Percentiles rank a stretch among this genome's conserved stretches.
Evolutionary conservation across 2,329 filamentous ascomycete genomes (phyloP).

Genomic region (Calonectria pteridis): DNA sequence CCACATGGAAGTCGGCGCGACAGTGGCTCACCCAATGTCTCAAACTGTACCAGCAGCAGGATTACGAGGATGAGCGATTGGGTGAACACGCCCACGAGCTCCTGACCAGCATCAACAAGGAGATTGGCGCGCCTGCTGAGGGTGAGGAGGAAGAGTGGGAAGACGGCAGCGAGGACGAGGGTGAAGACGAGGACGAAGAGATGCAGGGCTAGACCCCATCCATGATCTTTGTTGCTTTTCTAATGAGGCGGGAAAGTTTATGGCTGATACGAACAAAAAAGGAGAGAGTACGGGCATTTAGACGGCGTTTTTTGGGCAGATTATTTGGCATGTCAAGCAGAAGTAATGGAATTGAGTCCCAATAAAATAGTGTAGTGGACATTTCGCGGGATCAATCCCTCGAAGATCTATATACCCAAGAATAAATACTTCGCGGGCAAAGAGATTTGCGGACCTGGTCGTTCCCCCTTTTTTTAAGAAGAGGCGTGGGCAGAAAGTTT

Average conservation of each 20-base stretch:
- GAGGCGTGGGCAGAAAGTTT: background rate
- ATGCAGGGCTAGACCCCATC: constrained; percentile 61
- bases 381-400: constrained; percentile 30
- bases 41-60: constrained; percentile 80
- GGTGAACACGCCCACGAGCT: constrained; percentile 82
- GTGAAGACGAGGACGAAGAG: constrained; percentile 68
- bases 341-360: constrained; percentile 33
- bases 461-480: background rate
- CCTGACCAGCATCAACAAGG: constrained; percentile 71
- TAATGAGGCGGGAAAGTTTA: constrained; percentile 30
- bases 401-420: constrained; percentile 37
- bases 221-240: constrained; percentile 39
- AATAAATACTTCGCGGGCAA: constrained; percentile 21
- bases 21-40: constrained; percentile 87
- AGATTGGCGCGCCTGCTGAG: constrained; percentile 71
- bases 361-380: constrained; percentile 33
- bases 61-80: constrained; percentile 88
- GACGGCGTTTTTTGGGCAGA: constrained; percentile 42
- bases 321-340: constrained; percentile 39
- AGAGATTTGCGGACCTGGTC: background rate
- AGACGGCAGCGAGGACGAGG: constrained; percentile 65
- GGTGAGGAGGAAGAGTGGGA: constrained; percentile 68
- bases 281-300: constrained; percentile 36
- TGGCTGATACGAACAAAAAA: constrained; percentile 26
- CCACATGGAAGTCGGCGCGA: constrained; percentile 78